Evolutionary conservation across 2,329 filamentous ascomycete species (phyloP), one percentile per base, ranked within the genome.

Genomic region (Blastomyces percursus): DNA sequence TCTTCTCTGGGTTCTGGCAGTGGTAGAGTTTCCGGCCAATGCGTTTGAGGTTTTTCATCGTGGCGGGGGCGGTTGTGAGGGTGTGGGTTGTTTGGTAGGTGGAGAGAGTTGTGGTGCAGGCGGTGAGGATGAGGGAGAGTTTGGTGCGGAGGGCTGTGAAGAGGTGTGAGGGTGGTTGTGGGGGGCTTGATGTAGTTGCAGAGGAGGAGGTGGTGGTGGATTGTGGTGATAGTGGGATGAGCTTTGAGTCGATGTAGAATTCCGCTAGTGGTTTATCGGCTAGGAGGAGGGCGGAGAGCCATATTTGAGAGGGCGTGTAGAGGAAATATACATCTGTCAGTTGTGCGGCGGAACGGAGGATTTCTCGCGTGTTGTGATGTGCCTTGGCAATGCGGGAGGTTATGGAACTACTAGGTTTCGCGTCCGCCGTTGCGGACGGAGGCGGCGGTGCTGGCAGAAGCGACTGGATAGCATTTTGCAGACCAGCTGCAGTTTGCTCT

Each of bases 271-370:
- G 75, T 32, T 71, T 69, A 71, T 97, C 93, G 0, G 87, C 89
- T 60, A 95, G 82, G 16, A 87, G 80, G 35, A 96, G 77, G 0
- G 92, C 86, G 0, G 90, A 87, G 64, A 97, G 82, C 86, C 92
- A 92, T 72, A 97, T 96, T 74, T 99, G 94, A 30, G 90, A 89
- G 0, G 94, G 94, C 0, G 93, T 93, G 77, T 90, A 97, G 75
- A 96, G 88, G 76, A 97, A 96, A 77, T 97, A 97, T n/a, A 85
- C 91, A 70, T 99, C 94, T 32, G 93, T 96, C 65, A 96, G 82
- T 59, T 96, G 79, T 0, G 91, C 89, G 63, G 90, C 89, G 61
- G 86, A 88, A 71, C 90, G 90, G 61, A 95, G 83, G 56, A 90
- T 81, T 24, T 86, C 84, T 51, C 89, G 83, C 0, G 92, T 89